Base-by-base conservation (phyloP, 2,329 filamentous ascomycete genomes). In the Ophiostoma perfectum region DNA sequence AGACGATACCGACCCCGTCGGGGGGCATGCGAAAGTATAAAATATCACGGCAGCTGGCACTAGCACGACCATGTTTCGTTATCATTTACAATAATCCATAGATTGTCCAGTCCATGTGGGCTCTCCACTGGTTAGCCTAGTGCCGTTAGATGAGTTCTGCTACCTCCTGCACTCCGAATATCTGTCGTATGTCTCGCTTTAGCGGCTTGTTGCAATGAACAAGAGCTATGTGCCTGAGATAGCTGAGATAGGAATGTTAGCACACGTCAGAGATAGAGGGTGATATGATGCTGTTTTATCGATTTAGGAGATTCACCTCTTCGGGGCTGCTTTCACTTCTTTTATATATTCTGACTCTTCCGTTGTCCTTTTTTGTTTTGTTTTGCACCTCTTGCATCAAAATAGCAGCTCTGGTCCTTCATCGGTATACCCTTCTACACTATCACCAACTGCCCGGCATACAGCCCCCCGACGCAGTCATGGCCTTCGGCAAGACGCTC, bases 401-500 rank as follows among this genome's bases (percentile, higher is more conserved):
- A 27, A 9, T 2, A 55, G 11, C 3, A 27, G 8, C 27, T 3
- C 2, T 11, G 49, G 3, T 9, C 7, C 49, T 55, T 11, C 7
- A 11, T 1, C 3, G 11, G 9, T 18, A 36, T 3, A 55, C 18
- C 4, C 9, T 8, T 55, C 7, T 3, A 9, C 27, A 4, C 12
- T 11, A 55, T 27, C 7, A 55, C 11, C 49, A 55, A 11, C 11
- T 14, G 3, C 14, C 5, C 8, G 49, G 49, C 49, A 8, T 55
- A 55, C 49, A 18, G 3, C n/a, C 18, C 4, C 18, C 49, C 18
- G 14, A 62, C 27, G 16, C 38, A 45, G 52, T 45, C n/a, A 68
- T 68, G 67, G 64, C 55, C 7, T 66, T 66, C 42, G 64, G 64
- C 42, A 66, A 66, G 55, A 64, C 64, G 44, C 41, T 68, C 9